A percentile compares a stretch with the other conserved stretches of the same genome.
phyloP scores from a whole-genome alignment of 2,329 filamentous ascomycete species.

The Massarina eburnea region DNA sequence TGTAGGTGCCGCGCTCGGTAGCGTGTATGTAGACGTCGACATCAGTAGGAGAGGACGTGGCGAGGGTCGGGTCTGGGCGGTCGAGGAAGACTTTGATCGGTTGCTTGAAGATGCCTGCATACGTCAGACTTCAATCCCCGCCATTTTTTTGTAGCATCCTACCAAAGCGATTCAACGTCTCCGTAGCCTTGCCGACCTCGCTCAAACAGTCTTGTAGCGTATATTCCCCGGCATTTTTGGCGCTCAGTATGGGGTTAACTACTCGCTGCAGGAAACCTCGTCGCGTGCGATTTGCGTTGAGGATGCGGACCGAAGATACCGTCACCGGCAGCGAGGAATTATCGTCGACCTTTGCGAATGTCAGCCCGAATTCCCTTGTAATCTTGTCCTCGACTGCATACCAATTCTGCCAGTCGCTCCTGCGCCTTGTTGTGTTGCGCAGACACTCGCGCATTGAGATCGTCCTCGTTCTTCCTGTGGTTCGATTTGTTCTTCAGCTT shows the following conservation, averaged over 20 bases:
- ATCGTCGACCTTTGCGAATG: constrained; percentile 63
- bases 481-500: constrained; percentile 61
- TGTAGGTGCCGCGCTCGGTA: constrained; percentile 77
- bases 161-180: constrained; percentile 82
- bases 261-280: constrained; percentile 79
- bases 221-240: constrained; percentile 66
- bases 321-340: constrained; percentile 87
- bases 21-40: constrained; percentile 79
- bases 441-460: constrained; percentile 60
- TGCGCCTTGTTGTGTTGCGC: constrained; percentile 65
- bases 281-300: constrained; percentile 82
- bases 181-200: constrained; percentile 69
- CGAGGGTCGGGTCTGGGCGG: constrained; percentile 67
- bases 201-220: constrained; percentile 76
- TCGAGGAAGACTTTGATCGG: constrained; percentile 82
- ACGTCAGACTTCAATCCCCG: constrained; percentile 15
- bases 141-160: constrained; percentile 31
- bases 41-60: constrained; percentile 72
- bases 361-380: background rate
- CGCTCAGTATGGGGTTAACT: constrained; percentile 74
- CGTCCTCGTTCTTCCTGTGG: constrained; percentile 61
- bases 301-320: constrained; percentile 80
- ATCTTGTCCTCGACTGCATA: constrained; percentile 39
- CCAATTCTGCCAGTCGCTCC: constrained; percentile 65
- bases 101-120: constrained; percentile 79